Evolutionary conservation across 164 flowering plant genomes (phyloP).

Genomic region (Paratinospora sagittata): DNA sequence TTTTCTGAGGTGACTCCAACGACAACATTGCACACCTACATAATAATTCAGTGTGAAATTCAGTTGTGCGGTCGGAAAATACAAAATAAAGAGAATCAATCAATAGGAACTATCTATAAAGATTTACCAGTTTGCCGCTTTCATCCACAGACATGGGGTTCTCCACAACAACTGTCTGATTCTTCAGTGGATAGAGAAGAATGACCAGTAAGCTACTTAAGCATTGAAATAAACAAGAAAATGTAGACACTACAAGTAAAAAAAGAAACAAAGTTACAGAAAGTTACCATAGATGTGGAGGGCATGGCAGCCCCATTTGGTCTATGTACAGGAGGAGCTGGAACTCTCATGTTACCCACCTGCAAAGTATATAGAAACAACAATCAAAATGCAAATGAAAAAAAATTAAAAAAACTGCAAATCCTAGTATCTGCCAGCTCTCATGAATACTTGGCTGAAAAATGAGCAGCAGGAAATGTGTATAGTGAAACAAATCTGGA

Average conservation of each 20-base stretch:
- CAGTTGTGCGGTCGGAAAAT: background rate
- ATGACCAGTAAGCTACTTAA: background rate
- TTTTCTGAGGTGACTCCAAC: slow-evolving; percentile 85
- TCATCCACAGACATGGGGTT: slow-evolving; percentile 94
- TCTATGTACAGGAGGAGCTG: slow-evolving; percentile 54
- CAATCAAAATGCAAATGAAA: background rate
- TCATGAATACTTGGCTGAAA: background rate
- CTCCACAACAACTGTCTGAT: slow-evolving; percentile 89
- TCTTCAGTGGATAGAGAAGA: slow-evolving; percentile 31
- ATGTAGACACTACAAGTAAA: background rate
- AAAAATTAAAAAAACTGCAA: background rate
- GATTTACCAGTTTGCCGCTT: slow-evolving; percentile 82
- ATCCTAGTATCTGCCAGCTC: background rate
- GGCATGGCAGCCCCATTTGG: slow-evolving; percentile 46
- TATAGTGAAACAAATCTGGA: no score
- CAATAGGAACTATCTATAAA: background rate
- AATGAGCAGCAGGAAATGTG: no score
- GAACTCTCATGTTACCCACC: slow-evolving; percentile 51
- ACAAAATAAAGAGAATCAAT: background rate
- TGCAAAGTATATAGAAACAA: slow-evolving; percentile 21
- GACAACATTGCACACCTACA: slow-evolving; percentile 90
- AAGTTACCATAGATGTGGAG: slow-evolving; percentile 61
- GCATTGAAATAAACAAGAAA: background rate
- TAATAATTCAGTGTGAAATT: slow-evolving; percentile 11
- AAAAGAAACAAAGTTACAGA: background rate